Conservation (phyloP, 2,329 filamentous ascomycete genomes). For the Exophiala sp. region DNA sequence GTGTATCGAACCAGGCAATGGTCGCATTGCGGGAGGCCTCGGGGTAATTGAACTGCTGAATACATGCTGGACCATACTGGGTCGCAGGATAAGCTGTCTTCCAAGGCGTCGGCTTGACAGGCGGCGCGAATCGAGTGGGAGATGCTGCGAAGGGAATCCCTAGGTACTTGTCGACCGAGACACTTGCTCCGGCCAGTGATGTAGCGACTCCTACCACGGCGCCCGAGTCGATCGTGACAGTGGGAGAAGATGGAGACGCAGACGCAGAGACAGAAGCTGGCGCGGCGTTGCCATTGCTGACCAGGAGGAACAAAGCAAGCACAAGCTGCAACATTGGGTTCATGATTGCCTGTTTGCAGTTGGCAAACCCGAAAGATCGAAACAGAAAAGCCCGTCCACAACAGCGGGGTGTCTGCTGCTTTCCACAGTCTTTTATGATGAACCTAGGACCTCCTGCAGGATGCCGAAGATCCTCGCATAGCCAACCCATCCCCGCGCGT, state of each 20-base stretch:
- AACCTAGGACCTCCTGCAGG: not conserved
- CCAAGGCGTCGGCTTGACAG: slow-evolving; percentile 25
- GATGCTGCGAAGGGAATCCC: slow-evolving; percentile 32
- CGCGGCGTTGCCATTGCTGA: not conserved
- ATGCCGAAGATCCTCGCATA: not conserved
- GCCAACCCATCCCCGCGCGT: not conserved
- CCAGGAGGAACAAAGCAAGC: not conserved
- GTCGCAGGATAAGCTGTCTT: slow-evolving; percentile 26
- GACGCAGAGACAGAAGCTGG: not conserved
- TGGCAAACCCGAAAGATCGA: not conserved
- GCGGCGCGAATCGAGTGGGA: slow-evolving; percentile 31
- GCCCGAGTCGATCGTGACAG: slow-evolving; percentile 29
- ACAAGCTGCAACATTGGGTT: not conserved
- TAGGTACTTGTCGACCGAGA: slow-evolving; percentile 31
- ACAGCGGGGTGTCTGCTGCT: not conserved
- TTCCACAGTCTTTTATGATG: not conserved
- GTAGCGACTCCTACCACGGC: slow-evolving; percentile 30
- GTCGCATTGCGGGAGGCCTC: slow-evolving; percentile 30
- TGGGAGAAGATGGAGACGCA: slow-evolving; percentile 17
- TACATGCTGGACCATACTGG: slow-evolving; percentile 30
- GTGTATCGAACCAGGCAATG: slow-evolving; percentile 27
- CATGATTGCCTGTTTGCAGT: not conserved
- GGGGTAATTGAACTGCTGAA: slow-evolving; percentile 31
- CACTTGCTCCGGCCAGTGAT: slow-evolving; percentile 26
- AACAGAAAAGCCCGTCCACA: not conserved